Evolutionary conservation across 768 basidiomycete genomes (phyloP), one percentile per base, ranked within the genome.

Genomic region (Cytidiella melzeri): DNA sequence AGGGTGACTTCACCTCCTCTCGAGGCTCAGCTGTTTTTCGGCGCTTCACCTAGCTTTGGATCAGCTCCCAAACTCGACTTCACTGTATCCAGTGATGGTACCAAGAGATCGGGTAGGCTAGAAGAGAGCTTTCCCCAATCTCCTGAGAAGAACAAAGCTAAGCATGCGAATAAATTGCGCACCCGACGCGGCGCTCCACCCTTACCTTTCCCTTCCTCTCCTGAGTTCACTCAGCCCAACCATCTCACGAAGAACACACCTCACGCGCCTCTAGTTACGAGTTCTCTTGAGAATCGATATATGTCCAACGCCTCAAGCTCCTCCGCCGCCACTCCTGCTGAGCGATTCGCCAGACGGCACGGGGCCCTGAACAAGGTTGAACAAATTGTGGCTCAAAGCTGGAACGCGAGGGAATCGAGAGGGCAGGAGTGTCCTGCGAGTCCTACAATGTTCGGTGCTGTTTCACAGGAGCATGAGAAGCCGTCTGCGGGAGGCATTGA

Each of bases 1-100:
- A 70, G 71, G 51, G 63, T 85, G 28, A 77, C 69, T 62, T 83
- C 76, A 10, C 77, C 79, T 1, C 73, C 76, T 1, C 67, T 85
- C 48, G 75, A 81, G 48, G 74, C 69, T 23, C 69, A 72, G 23
- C 68, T 85, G 24, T 80, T 76, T 56, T 84, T 85, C 55, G 59
- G 59, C 13, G 9, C 47, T 11, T 51, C 49, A 15, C 48, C 48
- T 11, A 28, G 52, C 43, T 58, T 58, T 26, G 57, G 52, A 3
- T 47, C 53, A 7, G 48, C 50, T 10, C 55, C 60, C 0, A 41
- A 43, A 11, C 51, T 60, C 38, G 37, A 48, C 43, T 18, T 54
- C 21, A 48, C 54, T 4, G 48, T 43, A 4, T 7, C 42, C 1
- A n/a, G n/a, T n/a, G n/a, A n/a, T n/a, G n/a, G n/a, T n/a, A n/a